Conservation (phyloP, 192 early-diverging fungal genomes). For the Paraglomus occultum region DNA sequence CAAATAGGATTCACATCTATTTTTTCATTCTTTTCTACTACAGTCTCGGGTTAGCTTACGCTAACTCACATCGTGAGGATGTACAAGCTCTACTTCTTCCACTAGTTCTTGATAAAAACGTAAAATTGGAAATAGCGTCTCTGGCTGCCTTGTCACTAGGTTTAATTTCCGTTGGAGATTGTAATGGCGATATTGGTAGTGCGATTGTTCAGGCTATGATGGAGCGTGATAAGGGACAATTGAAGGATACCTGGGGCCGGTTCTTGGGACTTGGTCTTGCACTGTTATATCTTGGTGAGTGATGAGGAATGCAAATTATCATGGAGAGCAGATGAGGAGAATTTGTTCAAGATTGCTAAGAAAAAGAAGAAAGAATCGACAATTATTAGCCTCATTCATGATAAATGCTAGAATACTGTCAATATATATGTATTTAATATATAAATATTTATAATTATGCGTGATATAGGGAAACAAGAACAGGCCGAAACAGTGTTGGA, state of each 20-base stretch:
- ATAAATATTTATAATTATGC: neutral
- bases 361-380: too few species aligned
- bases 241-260: conserved; percentile 84
- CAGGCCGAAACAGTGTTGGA: conserved; percentile 87
- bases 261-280: conserved; percentile 95
- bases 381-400: too few species aligned
- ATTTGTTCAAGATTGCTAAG: neutral
- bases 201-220: conserved; percentile 93
- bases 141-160: conserved; percentile 89
- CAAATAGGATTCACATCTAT: neutral
- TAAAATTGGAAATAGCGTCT: conserved; percentile 87
- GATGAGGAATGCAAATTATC: neutral
- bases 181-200: conserved; percentile 87
- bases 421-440: neutral
- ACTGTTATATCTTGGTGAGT: conserved; percentile 78
- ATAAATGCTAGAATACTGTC: neutral
- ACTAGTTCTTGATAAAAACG: conserved; percentile 71
- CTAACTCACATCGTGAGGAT: conserved; percentile 85
- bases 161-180: conserved; percentile 87
- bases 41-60: conserved; percentile 92
- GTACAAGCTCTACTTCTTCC: conserved; percentile 80
- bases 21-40: conserved; percentile 8
- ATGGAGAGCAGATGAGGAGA: neutral
- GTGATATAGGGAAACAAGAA: conserved; percentile 69
- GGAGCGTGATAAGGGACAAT: conserved; percentile 83